Evolutionary conservation across 306 rosid genomes (phyloP), one percentile per base, ranked within the genome.

Genomic region (Trifolium pratense): DNA sequence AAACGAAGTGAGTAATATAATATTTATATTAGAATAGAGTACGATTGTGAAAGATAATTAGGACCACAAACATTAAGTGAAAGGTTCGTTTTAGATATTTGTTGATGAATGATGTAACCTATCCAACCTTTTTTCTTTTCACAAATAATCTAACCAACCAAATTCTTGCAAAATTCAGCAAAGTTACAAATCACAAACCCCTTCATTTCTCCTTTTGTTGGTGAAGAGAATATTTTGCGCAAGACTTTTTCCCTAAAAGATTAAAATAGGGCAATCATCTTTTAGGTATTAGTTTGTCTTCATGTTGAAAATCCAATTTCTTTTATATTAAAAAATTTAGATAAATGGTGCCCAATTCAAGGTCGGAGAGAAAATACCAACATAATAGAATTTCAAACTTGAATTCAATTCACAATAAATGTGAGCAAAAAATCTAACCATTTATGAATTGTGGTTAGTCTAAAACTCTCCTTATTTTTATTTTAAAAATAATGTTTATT

Each of bases 41-140:
- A 73, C 42, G 46, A 58, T 73, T 66, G 34, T 16, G 5, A 72
- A 73, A 66, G 49, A 58, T 60, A 36, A n/a, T n/a, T n/a, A n/a
- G n/a, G n/a, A n/a, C n/a, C n/a, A n/a, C n/a, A n/a, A n/a, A n/a
- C n/a, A n/a, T n/a, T n/a, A n/a, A n/a, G n/a, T n/a, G n/a, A n/a
- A n/a, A 31, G 20, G 82, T 26, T 37, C 58, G 14, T 58, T 59
- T 13, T 9, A 58, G 74, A 83, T 75, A 67, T 66, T 65, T 73
- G 61, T 75, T 66, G 21, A 75, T 78, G 51, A 42, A 60, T 60
- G 67, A 79, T 57, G 78, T 75, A 75, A 71, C 76, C 68, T 48
- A 55, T 66, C 29, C 10, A 31, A 60, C 66, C 66, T 13, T 29
- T 29, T 29, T 29, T 29, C 32, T 4, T 29, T 29, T 5, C 6